Evolutionary conservation across 2,329 filamentous ascomycete species (phyloP), one percentile per base, ranked within the genome.

Genomic region (Nothopassalora personata): DNA sequence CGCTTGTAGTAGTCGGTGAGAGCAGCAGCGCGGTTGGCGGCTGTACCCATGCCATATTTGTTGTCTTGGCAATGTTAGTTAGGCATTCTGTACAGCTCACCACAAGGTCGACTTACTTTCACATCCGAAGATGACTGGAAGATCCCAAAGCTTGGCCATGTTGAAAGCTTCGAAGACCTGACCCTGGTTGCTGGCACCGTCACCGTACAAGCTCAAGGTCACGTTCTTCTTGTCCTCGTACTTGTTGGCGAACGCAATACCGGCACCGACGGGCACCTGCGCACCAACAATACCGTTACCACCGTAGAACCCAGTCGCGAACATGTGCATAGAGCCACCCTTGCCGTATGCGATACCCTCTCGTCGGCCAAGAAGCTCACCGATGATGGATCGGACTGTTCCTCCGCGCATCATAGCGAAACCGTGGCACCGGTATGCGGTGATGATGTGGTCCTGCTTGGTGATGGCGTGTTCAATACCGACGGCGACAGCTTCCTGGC

Each of bases 291-390:
- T 99, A 80, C 94, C 94, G 81, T 99, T 99, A 71, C 94, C 94
- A 72, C 94, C 94, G 77, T 95, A 99, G 84, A 99, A 99, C 67
- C 90, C 90, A 79, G 91, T 92, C 70, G 91, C 82, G 81, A 99
- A 99, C 94, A 99, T 99, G 84, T 99, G 94, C 94, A 99, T 99
- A 66, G 92, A 97, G 67, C 94, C 94, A 77, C 94, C 94, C 86
- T 99, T 99, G 77, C 94, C 94, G 81, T 96, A 96, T 64, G 94
- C 89, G 73, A 99, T 97, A 80, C 94, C 94, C 77, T 95, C 91
- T 76, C 93, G 88, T 71, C 94, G 89, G 72, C 94, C 94, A 58
- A 99, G 86, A 68, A 97, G 85, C 81, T 97, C 93, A 71, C 93
- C 93, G 70, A 97, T 95, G 79, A 97, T 95, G 71, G 89, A 91